Percentiles rank a stretch among this genome's conserved stretches.
These are phyloP conservation scores for maize (Zea mays) DNA, from an alignment of 176 grass and related monocot species.

Conservation along the genomic window Zm-B73-REFERENCE-NAM-5.0 NC_050099.1:57051001-57051500, in stretches of 20 bases:
- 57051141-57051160: neutral
- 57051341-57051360: slow-evolving; percentile 9
- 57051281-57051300: neutral
- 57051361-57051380: neutral
- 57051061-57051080: neutral
- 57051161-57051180: slow-evolving; percentile 23
- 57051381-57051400: neutral
- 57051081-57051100: neutral
- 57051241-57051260: neutral
- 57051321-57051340: slow-evolving; percentile 17
- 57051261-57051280: neutral
- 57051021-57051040: slow-evolving; percentile 3
- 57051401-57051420: neutral
- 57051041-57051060: neutral
- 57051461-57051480: neutral
- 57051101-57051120: neutral
- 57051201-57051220: neutral
- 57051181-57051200: neutral
- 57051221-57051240: slow-evolving; percentile 4
- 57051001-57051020: neutral
- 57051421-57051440: neutral
- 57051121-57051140: neutral
- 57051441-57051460: neutral
- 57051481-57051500: neutral
- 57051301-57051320: neutral